Evolutionary conservation across 2,329 filamentous ascomycete species (phyloP), one percentile per base, ranked within the genome.

Genomic region (Kalmusia sp.): DNA sequence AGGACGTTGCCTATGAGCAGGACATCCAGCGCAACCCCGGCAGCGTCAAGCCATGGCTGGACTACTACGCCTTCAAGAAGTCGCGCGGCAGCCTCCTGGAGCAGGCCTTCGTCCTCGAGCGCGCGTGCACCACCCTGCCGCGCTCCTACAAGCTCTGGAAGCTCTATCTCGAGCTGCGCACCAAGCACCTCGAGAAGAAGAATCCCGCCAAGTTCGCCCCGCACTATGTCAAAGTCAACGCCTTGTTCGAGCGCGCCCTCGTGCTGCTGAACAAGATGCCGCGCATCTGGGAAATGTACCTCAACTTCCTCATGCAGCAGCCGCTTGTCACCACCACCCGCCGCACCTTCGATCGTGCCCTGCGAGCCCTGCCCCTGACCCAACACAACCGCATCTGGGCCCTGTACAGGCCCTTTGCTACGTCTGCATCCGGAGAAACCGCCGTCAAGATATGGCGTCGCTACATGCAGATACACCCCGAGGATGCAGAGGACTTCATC

Each of bases 71-170:
- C 62, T 93, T 91, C 82, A 99, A 99, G 78, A 79, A 87, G 64
- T 90, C 92, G 65, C 90, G 96, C 82, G 93, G 93, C 64, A 91
- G 85, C 38, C 71, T 91, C 37, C 86, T 91, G 49, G 93, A 98
- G 78, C 93, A 96, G 77, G 90, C 92, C 46, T 89, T 89, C 71
- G 84, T 88, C 31, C 89, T 98, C 79, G 95, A 98, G 77, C 87
- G 95, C 69, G 93, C 95, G 52, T 97, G 93, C 75, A 82, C 85
- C 59, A 90, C 96, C 67, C 84, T 99, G 39, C 95, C 95, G 44
- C 86, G 95, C 63, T 98, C 93, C 24, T 99, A 96, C 80, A 99
- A 99, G 79, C 82, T 99, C 43, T 99, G 95, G 95, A 98, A 96
- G 78, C 87, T 96, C 86, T 99, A 98, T 76, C 86, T 99, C 61